Base-by-base conservation (phyloP, 192 early-diverging fungal genomes). In the Cladochytrium replicatum region DNA sequence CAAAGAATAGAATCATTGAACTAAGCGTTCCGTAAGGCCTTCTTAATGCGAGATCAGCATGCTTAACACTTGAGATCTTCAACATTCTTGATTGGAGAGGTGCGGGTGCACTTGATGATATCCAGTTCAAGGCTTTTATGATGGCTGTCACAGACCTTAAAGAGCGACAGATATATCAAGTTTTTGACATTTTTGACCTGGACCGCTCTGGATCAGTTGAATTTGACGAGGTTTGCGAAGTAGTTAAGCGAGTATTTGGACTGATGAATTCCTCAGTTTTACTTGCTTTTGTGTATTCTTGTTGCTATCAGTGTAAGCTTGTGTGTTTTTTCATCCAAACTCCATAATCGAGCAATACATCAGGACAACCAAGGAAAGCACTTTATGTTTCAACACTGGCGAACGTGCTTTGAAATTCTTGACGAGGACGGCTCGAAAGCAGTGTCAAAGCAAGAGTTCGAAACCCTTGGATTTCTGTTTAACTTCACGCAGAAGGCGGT, bases 121-220 rank as follows among this genome's bases (percentile, higher is more conserved):
- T 72, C 26, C 62, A 66, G 48, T 72, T 72, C 43, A 19, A 19
- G 0, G 25, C 45, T n/a, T 67, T 72, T 43, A 49, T 72, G 47
- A 6, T 29, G 21, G 17, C 23, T 4, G 48, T 50, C 25, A 72
- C 69, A 13, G 63, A 72, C 48, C 41, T 72, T 32, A 58, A 41
- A 15, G 55, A 66, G 40, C 17, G 29, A 1, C 58, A 71, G 38
- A 54, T 67, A 2, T 60, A 66, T 32, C 61, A 60, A 43, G 55
- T 72, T 21, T 72, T 72, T 52, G 66, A 72, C 53, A 56, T 72
- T 24, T 72, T 72, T 57, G 69, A 72, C 52, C 42, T 72, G 29
- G 69, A 72, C 45, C 34, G 69, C 11, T 54, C 50, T 25, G 69
- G 69, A 6, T 58, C 54, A n/a, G 69, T 72, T 24, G 69, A 72